Percentiles rank a stretch among this genome's conserved stretches.
Conservation (phyloP, 352 stramenopile species). For the Phytophthora sansomeana region DNA sequence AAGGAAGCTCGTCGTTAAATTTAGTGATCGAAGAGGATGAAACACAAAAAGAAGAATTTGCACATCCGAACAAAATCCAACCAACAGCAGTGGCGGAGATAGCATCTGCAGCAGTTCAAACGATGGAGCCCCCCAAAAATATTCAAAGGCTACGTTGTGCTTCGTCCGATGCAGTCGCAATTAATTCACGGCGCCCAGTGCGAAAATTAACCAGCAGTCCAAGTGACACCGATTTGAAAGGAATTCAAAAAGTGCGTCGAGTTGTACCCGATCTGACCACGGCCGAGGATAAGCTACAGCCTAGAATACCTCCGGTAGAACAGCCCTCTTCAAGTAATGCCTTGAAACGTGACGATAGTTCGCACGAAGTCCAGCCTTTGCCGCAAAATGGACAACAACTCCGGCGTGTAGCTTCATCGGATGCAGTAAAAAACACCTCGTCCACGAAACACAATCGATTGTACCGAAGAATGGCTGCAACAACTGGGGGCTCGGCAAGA, state of each 20-base stretch:
- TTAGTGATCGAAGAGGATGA: conserved; percentile 15
- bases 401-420: conserved; percentile 2
- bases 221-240: neutral
- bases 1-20: conserved; percentile 24
- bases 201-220: neutral
- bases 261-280: conserved; percentile 3
- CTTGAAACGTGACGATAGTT: neutral
- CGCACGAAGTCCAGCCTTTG: neutral
- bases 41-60: neutral
- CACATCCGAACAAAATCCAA: neutral
- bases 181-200: neutral
- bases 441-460: neutral
- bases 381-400: neutral
- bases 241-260: conserved; percentile 1
- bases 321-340: neutral
- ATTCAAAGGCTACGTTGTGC: neutral
- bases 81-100: neutral
- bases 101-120: neutral
- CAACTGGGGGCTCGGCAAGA: neutral
- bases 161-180: conserved; percentile 9
- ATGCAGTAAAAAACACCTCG: neutral
- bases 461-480: conserved; percentile 1
- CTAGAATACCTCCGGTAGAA: neutral
- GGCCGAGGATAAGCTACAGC: neutral
- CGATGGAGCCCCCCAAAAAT: neutral